Base-by-base conservation (phyloP, 2,329 filamentous ascomycete species). In the Fusarium burgessii region DNA sequence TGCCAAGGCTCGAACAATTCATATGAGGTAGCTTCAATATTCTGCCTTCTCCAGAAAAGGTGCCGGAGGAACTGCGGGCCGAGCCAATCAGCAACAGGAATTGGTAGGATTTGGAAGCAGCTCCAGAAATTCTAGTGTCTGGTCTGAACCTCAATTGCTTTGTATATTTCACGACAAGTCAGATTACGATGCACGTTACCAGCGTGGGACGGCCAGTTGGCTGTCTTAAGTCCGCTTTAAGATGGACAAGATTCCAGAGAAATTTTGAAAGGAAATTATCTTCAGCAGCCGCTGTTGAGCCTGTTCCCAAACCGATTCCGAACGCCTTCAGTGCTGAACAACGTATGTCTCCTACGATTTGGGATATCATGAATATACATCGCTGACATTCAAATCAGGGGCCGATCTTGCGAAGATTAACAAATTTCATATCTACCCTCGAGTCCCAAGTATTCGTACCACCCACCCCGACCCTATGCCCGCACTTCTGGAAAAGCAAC, bases 391-490 rank as follows among this genome's bases (percentile, higher is more conserved):
- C 23, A 35, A 15, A 45, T 45, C 4, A 82, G 81, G 79, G 18
- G 72, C 74, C 47, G 82, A 82, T 69, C 74, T 76, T 33, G 68
- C 74, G 52, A 82, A 80, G 69, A 63, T 82, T 45, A 73, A 60
- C 60, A 79, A 78, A 52, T 89, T 89, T 79, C 81, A 85, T 69
- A 79, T 89, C 47, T 88, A 86, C 79, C 86, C 87, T 7, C 86
- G 88, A 15, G 82, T 87, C 15, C 85, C 87, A 36, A 88, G 89
- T 13, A 82, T 88, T 54, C 83, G 84, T 62, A 82, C 85, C 62
- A 81, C 83, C 61, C 88, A 87, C 81, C 88, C 89, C 62, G 87
- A 94, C 77, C 91, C 94, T 25, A 83, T 98, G 77, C 85, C 85
- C 40, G 81, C 87, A 62, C 86, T 97, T 75, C 90, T 91, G 74